Conservation (phyloP, 2,329 filamentous ascomycete species). For the Graphium sp. region DNA sequence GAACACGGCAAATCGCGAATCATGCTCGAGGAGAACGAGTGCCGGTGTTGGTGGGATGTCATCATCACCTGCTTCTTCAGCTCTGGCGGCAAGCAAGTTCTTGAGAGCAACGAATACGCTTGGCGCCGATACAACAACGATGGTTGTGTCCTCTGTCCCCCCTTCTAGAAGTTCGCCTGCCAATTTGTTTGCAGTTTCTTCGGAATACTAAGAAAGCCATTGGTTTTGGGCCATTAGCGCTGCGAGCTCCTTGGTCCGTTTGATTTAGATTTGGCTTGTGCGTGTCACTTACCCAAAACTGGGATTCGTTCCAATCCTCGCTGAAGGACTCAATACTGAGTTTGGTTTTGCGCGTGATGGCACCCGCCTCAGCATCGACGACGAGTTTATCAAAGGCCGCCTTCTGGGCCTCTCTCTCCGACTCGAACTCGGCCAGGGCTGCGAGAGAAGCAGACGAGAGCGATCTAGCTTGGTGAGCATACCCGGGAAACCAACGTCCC, state of each 20-base stretch:
- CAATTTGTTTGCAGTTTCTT: conserved; percentile 48
- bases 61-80: conserved; percentile 8
- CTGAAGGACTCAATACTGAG: conserved; percentile 52
- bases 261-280: too few relatives aligned
- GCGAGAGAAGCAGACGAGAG: conserved; percentile 51
- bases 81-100: conserved; percentile 33
- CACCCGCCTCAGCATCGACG: conserved; percentile 36
- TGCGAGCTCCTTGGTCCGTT: not conserved
- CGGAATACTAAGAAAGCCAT: conserved; percentile 42
- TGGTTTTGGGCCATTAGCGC: not conserved
- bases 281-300: conserved; percentile 75
- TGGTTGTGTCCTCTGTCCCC: conserved; percentile 34
- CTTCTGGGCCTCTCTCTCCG: conserved; percentile 49
- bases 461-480: too few relatives aligned
- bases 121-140: conserved; percentile 58
- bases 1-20: conserved; percentile 57
- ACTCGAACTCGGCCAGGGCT: conserved; percentile 58
- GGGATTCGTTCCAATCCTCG: conserved; percentile 71
- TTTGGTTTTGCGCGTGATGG: conserved; percentile 8
- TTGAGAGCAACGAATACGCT: conserved; percentile 64
- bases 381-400: conserved; percentile 55
- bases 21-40: conserved; percentile 55
- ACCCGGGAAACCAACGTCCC: too few relatives aligned
- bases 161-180: conserved; percentile 50
- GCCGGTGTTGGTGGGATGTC: too few relatives aligned